Evolutionary conservation across 192 early-diverging fungal genomes (phyloP).

Genomic region (Phlyctochytrium planicorne): DNA sequence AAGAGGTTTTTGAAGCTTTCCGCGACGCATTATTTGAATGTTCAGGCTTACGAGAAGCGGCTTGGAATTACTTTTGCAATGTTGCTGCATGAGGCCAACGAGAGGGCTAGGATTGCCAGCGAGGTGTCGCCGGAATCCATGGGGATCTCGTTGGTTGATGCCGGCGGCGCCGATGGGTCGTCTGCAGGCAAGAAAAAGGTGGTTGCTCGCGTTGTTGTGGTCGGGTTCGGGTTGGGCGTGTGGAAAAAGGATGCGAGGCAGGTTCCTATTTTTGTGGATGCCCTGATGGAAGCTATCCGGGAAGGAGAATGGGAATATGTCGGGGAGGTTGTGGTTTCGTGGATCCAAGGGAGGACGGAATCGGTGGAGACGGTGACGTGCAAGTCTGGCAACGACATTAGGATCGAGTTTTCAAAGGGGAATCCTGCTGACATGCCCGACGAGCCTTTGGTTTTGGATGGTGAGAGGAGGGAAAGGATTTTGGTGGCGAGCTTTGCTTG

Average conservation of each 20-base stretch:
- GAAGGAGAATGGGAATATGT: conserved; percentile 12
- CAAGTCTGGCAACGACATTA: conserved; percentile 29
- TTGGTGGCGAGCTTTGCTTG: conserved; percentile 41
- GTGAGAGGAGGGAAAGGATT: conserved; percentile 2
- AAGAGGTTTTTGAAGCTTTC: conserved; percentile 1
- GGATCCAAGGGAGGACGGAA: conserved; percentile 9
- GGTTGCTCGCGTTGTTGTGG: conserved; percentile 27
- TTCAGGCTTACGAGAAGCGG: conserved; percentile 15
- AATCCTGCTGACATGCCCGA: conserved; percentile 29
- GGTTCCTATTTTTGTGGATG: conserved; percentile 28
- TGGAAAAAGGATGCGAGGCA: conserved; percentile 27
- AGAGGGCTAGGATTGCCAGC: not conserved
- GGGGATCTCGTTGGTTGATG: not conserved
- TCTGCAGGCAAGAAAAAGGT: not conserved
- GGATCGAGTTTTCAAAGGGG: conserved; percentile 35
- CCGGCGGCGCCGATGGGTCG: not conserved
- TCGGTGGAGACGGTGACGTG: conserved; percentile 6
- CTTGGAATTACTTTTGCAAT: conserved; percentile 23
- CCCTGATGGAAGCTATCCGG: conserved; percentile 22
- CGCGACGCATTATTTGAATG: conserved; percentile 18
- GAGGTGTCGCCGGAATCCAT: not conserved
- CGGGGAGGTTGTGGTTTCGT: conserved; percentile 31
- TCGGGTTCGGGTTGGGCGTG: conserved; percentile 42
- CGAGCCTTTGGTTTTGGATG: not conserved
- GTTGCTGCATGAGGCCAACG: conserved; percentile 39